Evolutionary conservation across 1,139 yeast genomes (phyloP), one percentile per base, ranked within the genome.

Genomic region (Taiozyma sp.): DNA sequence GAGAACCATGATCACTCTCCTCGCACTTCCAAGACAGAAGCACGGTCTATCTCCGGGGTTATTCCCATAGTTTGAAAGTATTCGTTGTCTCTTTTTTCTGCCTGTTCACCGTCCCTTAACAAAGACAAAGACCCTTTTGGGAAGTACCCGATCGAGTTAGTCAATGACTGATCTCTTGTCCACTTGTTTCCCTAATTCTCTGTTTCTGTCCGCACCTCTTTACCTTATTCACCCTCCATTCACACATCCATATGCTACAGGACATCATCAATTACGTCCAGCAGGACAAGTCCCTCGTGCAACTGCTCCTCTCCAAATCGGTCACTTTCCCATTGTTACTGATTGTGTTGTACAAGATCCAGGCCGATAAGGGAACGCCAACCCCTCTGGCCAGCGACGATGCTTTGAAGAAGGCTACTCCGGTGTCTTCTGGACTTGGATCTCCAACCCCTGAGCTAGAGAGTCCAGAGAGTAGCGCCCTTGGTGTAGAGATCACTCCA

Each of bases 401-500:
- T 38, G 28, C 19, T 19, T 19, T 8, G 44, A 43, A 23, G 10
- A n/a, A 24, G 3, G 40, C 13, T n/a, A 36, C 12, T 5, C 23
- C 40, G 8, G 41, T 38, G 13, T 8, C 23, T 19, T 4, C 8
- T 8, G 7, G n/a, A 19, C n/a, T 23, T 7, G 41, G 27, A 6
- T 7, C 36, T 9, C 8, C 36, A n/a, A 19, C 24, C 24, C 24
- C 24, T 19, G 24, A 38, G 7, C 24, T 14, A 38, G 41, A 38
- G 41, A 38, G 7, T 24, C 8, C 8, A 24, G 27, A 24, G 27
- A 24, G 8, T 24, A 24, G 41, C 19, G 38, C 41, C 45, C 48
- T 51, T 28, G 53, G 52, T 7, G 48, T 38, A 9, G 57, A 42
- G 43, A 48, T 59, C 51, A 19, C 42, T 10, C 44, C 78, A 0